Base-by-base conservation (phyloP, 2,329 filamentous ascomycete genomes). In the Xenoacremonium recifei region DNA sequence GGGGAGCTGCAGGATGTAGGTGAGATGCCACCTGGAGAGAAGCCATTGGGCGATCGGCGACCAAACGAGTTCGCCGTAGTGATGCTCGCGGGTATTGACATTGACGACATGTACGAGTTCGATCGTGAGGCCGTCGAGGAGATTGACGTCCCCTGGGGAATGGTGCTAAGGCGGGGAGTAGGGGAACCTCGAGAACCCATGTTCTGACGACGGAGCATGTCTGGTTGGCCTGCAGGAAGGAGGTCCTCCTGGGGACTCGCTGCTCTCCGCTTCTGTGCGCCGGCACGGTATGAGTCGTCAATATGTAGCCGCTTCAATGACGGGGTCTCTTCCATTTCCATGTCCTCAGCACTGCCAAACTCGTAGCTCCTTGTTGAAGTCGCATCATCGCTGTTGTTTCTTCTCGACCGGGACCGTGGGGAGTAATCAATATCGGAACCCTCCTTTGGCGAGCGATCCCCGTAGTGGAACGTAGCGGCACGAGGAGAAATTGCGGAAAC, bases 231-330 rank as follows among this genome's bases (percentile, higher is more conserved):
- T 3, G 64, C 45, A 21, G 70, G 58, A 13, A 66, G 54, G 6
- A 67, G 58, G 20, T 79, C 75, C 10, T 75, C 75, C 3, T 67
- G 73, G 1, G 77, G 77, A 19, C 77, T 80, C 1, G 75, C 76
- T 2, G 77, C 77, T 29, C 77, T 68, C 35, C 78, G 71, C 62
- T 82, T 82, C 45, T 72, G 72, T 6, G 76, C 75, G 7, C 54
- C 54, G 4, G 62, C 56, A 3, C 68, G 59, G 31, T 73, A 59
- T 6, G 58, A 47, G 36, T 75, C 76, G 35, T 79, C 75, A 16
- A 77, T 67, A 16, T 72, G 70, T 7, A 78, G 66, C 60, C 63
- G 72, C 68, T 58, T 79, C 58, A 75, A 70, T 54, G 52, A 75
- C 50, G 49, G 71, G 58, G 58, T 73, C 60, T 79, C 76, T 9